Evolutionary conservation across 2,329 filamentous ascomycete species (phyloP).

Genomic region (Aspergillus novoparasiticus): DNA sequence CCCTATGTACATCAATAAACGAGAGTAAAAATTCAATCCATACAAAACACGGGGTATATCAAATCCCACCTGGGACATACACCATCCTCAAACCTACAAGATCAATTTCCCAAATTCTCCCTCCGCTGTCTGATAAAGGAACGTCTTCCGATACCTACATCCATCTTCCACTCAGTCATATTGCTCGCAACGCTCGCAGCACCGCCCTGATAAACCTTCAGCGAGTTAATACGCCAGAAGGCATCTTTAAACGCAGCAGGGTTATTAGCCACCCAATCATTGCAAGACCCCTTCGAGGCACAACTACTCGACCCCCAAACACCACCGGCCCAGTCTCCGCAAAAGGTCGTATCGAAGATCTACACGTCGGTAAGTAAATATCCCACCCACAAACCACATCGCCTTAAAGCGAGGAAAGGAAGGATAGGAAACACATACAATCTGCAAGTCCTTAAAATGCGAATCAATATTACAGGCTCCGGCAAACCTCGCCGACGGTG

Average conservation of each 20-base stretch:
- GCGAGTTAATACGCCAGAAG: conserved; percentile 75
- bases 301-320: conserved; percentile 68
- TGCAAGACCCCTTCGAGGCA: conserved; percentile 66
- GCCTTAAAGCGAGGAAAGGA: not conserved
- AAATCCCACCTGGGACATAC: not conserved
- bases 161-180: not conserved
- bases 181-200: conserved; percentile 8
- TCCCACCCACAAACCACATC: not conserved
- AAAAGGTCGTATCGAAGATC: conserved; percentile 76
- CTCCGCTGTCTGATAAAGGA: conserved; percentile 4
- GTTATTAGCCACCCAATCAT: conserved; percentile 71
- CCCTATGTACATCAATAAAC: conserved; percentile 5
- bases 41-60: not conserved
- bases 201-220: conserved; percentile 62
- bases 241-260: conserved; percentile 70
- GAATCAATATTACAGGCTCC: conserved; percentile 70
- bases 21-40: not conserved
- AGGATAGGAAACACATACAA: conserved; percentile 47
- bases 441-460: conserved; percentile 71
- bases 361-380: conserved; percentile 14
- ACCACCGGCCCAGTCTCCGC: conserved; percentile 80
- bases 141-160: not conserved
- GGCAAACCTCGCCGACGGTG: conserved; percentile 68
- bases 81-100: not conserved
- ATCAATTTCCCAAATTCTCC: not conserved